Evolutionary conservation across 2,329 filamentous ascomycete genomes (phyloP).

Genomic region (Claviceps sp.): DNA sequence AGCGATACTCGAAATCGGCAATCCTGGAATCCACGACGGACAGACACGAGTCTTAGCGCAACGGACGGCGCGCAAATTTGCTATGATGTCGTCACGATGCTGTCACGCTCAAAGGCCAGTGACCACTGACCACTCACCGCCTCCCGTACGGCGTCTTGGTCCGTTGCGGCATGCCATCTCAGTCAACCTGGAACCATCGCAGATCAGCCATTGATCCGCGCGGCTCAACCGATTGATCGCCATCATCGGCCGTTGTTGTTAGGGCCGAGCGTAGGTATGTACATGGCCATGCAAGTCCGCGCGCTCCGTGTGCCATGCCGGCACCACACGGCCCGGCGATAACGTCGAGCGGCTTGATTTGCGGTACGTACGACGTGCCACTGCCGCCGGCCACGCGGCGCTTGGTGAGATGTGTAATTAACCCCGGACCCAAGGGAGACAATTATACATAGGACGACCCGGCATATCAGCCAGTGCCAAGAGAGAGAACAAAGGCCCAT

Average conservation of each 20-base stretch:
- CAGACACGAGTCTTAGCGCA: no score
- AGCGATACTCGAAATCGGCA: no score
- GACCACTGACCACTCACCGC: not conserved
- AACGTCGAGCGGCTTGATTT: not conserved
- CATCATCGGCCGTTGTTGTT: not conserved
- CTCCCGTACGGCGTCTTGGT: not conserved
- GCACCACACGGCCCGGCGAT: not conserved
- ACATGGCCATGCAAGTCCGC: not conserved
- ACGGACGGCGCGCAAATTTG: no score
- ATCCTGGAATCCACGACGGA: no score
- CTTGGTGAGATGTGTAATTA: not conserved
- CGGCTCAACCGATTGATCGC: not conserved
- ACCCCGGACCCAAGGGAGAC: not conserved
- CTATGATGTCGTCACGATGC: no score
- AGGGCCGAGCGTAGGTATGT: no score
- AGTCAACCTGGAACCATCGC: not conserved
- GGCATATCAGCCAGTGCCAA: not conserved
- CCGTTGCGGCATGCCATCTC: not conserved
- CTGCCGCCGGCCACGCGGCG: not conserved
- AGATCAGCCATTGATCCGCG: not conserved
- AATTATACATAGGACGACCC: not conserved
- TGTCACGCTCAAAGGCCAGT: not conserved
- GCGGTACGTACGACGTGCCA: not conserved
- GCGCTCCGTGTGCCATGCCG: not conserved
- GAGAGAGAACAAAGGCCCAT: not conserved